Base-by-base conservation (phyloP, 2,329 filamentous ascomycete genomes). In the Raffaelea deltoideospora region DNA sequence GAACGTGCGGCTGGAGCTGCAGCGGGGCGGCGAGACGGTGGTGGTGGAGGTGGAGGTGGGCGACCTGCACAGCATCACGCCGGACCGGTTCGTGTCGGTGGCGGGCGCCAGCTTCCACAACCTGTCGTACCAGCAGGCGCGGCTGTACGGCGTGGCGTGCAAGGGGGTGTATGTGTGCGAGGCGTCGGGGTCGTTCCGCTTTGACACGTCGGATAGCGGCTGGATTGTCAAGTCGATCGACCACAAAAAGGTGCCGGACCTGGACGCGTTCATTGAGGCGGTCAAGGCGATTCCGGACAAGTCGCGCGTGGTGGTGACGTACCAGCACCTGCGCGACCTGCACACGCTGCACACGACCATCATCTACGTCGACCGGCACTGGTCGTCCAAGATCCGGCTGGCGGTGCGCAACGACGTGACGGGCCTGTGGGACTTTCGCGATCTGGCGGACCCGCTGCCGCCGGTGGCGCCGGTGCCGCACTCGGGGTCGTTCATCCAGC, bases 71-170 rank as follows among this genome's bases (percentile, higher is more conserved):
- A 72, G 72, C 39, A 98, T 98, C 54, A 96, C 90, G 3, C 90
- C 92, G 13, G 87, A 95, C 58, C 80, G 87, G 42, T 98, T 96
- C 53, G 82, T 96, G 37, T 84, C 86, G 5, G 88, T 96, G 31
- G 84, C 87, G 30, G 92, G 90, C 17, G 90, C 79, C 19, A 88
- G 86, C 41, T 96, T 98, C 64, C 92, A 98, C 60, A 76, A 93
- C 53, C 65, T 98, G 15, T 98, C 92, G 1, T 98, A 98, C 56
- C 90, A 98, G 53, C 87, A 96, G 58, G 86, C 90, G n/a, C 78
- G 90, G 10, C 70, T 95, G 5, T 96, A 95, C 54, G 88, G 87
- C 24, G 87, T 98, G 40, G 78, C 87, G 10, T 81, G 86, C 48
- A 79, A 86, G 54, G 90, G 90, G 24, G 86, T 98, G 15, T 98